Evolutionary conservation across 2,329 filamentous ascomycete genomes (phyloP).

Genomic region (Penicillium paneum): DNA sequence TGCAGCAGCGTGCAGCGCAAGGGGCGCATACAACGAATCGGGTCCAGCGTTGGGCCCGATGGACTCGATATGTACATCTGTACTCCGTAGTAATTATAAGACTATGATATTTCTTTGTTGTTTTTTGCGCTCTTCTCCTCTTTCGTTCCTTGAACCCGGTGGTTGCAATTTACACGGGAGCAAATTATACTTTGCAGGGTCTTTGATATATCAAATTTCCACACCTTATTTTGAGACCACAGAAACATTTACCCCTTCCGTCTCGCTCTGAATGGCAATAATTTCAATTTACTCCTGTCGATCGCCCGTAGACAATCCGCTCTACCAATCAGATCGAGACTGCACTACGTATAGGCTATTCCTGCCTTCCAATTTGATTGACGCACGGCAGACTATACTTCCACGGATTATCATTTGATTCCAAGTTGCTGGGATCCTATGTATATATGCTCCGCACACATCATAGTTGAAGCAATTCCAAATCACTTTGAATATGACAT

Average conservation of each 20-base stretch:
- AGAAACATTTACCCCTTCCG: background rate
- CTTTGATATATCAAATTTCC: background rate
- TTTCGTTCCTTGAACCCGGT: background rate
- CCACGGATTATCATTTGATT: background rate
- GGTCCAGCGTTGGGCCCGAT: background rate
- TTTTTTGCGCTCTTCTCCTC: background rate
- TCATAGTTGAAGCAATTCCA: background rate
- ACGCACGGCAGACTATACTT: background rate
- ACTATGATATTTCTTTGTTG: background rate
- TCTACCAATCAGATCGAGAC: background rate
- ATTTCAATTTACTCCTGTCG: background rate
- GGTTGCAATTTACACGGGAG: background rate
- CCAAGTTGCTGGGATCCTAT: background rate
- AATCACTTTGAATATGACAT: background rate
- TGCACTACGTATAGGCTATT: background rate
- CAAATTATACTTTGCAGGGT: background rate
- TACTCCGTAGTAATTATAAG: background rate
- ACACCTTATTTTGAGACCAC: slow-evolving; percentile 1
- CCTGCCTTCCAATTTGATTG: background rate
- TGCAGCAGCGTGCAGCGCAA: slow-evolving; percentile 19
- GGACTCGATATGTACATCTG: background rate
- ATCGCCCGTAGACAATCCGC: background rate
- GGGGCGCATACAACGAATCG: slow-evolving; percentile 15
- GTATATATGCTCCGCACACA: background rate
- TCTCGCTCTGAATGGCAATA: background rate